These are phyloP conservation scores for Pulveroboletus ravenelii DNA, from an alignment of 768 basidiomycete species.

Conservation along the genomic window DNA sequence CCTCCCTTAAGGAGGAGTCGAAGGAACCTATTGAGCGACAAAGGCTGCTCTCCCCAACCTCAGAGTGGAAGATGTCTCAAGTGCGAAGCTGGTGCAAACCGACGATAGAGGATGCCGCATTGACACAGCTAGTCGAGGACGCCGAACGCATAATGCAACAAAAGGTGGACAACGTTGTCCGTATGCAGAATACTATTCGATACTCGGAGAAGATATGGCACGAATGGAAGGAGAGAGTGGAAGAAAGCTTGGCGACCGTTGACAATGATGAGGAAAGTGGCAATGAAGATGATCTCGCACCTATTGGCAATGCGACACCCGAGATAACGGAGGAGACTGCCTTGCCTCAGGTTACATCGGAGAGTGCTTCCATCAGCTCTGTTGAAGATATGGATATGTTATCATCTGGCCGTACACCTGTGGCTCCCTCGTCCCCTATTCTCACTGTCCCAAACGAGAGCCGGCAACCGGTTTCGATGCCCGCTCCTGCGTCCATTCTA, in stretches of 20 bases:
- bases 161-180: conserved; percentile 91
- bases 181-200: conserved; percentile 94
- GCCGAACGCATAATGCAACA: conserved; percentile 85
- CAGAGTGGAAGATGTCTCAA: conserved; percentile 80
- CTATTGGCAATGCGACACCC: conserved; percentile 22
- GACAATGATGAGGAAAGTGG: conserved; percentile 53
- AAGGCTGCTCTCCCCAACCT: conserved; percentile 80
- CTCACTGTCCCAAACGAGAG: conserved; percentile 18
- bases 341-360: conserved; percentile 9
- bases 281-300: conserved; percentile 40
- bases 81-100: conserved; percentile 87
- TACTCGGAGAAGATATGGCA: conserved; percentile 96
- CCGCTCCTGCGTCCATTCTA: conserved; percentile 42
- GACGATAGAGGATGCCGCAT: conserved; percentile 76
- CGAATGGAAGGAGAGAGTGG: conserved; percentile 93
- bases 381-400: conserved; percentile 27
- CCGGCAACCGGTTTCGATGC: conserved; percentile 29
- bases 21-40: conserved; percentile 92
- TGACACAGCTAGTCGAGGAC: conserved; percentile 80
- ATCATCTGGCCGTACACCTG: conserved; percentile 64
- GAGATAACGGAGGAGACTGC: conserved; percentile 21
- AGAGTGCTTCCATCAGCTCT: conserved; percentile 16
- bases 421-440: conserved; percentile 50
- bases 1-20: conserved; percentile 83
- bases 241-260: conserved; percentile 53